phyloP scores from a whole-genome alignment of 352 stramenopile genomes.

The Phytophthora ramorum region DNA sequence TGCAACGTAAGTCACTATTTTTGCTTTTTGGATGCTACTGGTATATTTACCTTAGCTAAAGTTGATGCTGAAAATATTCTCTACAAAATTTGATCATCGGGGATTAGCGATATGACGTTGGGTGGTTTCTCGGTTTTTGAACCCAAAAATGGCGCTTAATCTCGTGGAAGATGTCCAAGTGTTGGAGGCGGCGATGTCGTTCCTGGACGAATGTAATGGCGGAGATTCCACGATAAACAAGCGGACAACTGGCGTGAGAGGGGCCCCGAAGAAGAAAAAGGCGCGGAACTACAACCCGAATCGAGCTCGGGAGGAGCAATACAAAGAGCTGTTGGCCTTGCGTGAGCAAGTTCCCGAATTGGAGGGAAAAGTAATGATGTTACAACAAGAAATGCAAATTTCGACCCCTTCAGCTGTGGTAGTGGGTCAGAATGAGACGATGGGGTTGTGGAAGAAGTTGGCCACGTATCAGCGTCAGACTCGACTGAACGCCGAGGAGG shows the following conservation, averaged over 20 bases:
- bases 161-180: slow-evolving; percentile 34
- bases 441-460: slow-evolving; percentile 29
- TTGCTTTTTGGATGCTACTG: too few species aligned
- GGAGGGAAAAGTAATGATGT: slow-evolving; percentile 12
- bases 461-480: slow-evolving; percentile 23
- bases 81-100: not conserved
- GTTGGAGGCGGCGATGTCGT: slow-evolving; percentile 31
- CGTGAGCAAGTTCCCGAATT: slow-evolving; percentile 23
- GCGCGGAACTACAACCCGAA: slow-evolving; percentile 35
- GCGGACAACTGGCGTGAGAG: not conserved
- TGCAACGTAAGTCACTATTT: too few species aligned
- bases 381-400: slow-evolving; percentile 8
- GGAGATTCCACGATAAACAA: not conserved
- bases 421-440: not conserved
- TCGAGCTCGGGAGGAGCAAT: slow-evolving; percentile 26
- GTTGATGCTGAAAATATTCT: too few species aligned
- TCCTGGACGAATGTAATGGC: slow-evolving; percentile 33
- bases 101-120: slow-evolving; percentile 3
- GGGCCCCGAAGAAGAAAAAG: slow-evolving; percentile 18
- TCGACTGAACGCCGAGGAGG: slow-evolving; percentile 14
- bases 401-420: not conserved
- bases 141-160: slow-evolving; percentile 7
- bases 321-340: slow-evolving; percentile 28
- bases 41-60: too few species aligned
- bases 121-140: not conserved